phyloP scores from a whole-genome alignment of 2,329 filamentous ascomycete species.

The Pseudogymnoascus sp. region DNA sequence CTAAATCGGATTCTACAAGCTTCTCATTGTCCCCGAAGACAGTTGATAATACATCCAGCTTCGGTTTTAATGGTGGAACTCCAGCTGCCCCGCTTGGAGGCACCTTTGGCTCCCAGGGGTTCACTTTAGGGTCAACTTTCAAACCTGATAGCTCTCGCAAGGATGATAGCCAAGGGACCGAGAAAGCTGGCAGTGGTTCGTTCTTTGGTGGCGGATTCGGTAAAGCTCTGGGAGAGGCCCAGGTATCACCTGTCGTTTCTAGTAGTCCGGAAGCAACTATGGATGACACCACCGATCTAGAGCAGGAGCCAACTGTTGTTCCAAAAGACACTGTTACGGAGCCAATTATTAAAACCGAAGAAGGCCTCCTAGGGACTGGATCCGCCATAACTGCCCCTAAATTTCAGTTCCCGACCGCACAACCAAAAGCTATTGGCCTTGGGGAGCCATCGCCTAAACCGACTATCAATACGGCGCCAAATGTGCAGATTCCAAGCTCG shows the following conservation, averaged over 20 bases:
- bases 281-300: constrained; percentile 22
- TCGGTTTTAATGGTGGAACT: constrained; percentile 10
- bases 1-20: constrained; percentile 12
- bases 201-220: constrained; percentile 57
- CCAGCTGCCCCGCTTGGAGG: constrained; percentile 13
- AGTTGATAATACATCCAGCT: constrained; percentile 26
- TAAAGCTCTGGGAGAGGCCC: constrained; percentile 44
- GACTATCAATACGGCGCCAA: neutral
- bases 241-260: constrained; percentile 24
- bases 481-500: neutral
- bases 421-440: neutral
- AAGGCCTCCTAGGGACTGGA: neutral
- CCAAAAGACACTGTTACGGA: neutral
- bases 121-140: constrained; percentile 27
- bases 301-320: neutral
- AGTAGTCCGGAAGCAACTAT: constrained; percentile 41
- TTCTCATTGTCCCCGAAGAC: constrained; percentile 19
- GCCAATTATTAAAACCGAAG: neutral
- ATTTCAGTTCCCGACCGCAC: neutral
- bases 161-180: constrained; percentile 40
- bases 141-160: constrained; percentile 43
- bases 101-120: constrained; percentile 27
- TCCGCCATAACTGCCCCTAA: constrained; percentile 22
- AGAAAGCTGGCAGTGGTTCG: constrained; percentile 35
- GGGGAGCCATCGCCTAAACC: neutral